Conservation (phyloP, 768 basidiomycete species). For the Boletus tylopilopsis region DNA sequence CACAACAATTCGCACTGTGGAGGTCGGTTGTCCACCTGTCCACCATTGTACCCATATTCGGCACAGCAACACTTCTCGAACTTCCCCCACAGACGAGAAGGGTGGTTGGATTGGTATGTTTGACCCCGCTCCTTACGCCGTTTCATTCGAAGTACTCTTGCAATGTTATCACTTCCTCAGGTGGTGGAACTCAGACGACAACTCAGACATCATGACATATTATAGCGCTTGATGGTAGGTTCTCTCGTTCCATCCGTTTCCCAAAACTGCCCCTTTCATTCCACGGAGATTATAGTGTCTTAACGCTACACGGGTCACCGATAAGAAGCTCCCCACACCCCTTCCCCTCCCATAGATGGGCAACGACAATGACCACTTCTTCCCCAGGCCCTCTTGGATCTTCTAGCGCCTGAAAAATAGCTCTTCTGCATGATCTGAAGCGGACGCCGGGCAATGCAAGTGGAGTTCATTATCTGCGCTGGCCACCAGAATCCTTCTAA, state of each 20-base stretch:
- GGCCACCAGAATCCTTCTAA: slow-evolving; percentile 7
- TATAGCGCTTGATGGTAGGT: slow-evolving; percentile 7
- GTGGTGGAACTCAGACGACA: slow-evolving; percentile 6
- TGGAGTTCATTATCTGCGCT: slow-evolving; percentile 16
- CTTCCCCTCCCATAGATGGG: slow-evolving; percentile 1
- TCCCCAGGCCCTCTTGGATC: slow-evolving; percentile 1
- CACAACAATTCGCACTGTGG: slow-evolving; percentile 17
- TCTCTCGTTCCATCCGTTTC: slow-evolving; percentile 13
- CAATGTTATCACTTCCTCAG: slow-evolving; percentile 11
- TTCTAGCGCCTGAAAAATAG: slow-evolving; percentile 9
- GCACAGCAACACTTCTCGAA: slow-evolving; percentile 18
- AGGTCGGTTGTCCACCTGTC: slow-evolving; percentile 9
- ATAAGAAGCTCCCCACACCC: slow-evolving; percentile 12
- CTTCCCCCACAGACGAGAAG: slow-evolving; percentile 19
- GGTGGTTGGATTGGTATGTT: slow-evolving; percentile 20
- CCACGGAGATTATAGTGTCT: slow-evolving; percentile 25
- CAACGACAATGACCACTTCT: slow-evolving; percentile 2
- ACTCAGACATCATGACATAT: slow-evolving; percentile 7
- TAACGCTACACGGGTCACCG: slow-evolving; percentile 6
- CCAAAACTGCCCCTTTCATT: slow-evolving; percentile 19
- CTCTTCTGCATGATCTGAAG: slow-evolving; percentile 13
- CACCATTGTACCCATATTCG: slow-evolving; percentile 21
- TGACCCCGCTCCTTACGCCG: slow-evolving; percentile 16
- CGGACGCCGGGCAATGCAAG: slow-evolving; percentile 8
- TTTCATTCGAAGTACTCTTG: slow-evolving; percentile 22